Conservation (phyloP, 108 stramenopile genomes). For the Cylindrotheca closterium region DNA sequence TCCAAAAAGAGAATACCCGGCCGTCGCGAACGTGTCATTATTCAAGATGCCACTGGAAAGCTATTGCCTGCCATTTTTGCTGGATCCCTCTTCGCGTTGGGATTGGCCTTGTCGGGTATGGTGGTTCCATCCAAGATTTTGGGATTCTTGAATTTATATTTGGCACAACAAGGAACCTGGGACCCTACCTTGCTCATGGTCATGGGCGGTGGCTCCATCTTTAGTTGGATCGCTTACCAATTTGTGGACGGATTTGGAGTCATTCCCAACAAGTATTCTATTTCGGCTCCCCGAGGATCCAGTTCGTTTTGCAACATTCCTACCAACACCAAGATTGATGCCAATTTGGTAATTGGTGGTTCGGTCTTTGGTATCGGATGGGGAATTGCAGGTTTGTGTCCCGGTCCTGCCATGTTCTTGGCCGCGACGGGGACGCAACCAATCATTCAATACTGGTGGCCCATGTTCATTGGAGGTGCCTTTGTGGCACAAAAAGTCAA, state of each 20-base stretch:
- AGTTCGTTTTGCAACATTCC: slow-evolving; percentile 40
- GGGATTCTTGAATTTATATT: slow-evolving; percentile 63
- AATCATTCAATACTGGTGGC: slow-evolving; percentile 39
- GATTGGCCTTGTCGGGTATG: slow-evolving; percentile 72
- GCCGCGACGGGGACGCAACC: slow-evolving; percentile 30
- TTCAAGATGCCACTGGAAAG: background rate
- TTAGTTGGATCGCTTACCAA: slow-evolving; percentile 59
- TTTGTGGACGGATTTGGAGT: slow-evolving; percentile 46
- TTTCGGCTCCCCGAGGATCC: background rate
- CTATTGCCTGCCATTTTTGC: slow-evolving; percentile 1
- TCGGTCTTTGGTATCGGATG: slow-evolving; percentile 57
- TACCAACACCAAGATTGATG: slow-evolving; percentile 38
- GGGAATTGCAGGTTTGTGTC: slow-evolving; percentile 54
- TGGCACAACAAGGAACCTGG: slow-evolving; percentile 50
- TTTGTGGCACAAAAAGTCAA: slow-evolving; percentile 20
- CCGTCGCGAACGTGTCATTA: background rate
- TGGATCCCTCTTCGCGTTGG: slow-evolving; percentile 44
- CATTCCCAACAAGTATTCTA: background rate
- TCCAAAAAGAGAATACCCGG: background rate
- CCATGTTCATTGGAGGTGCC: slow-evolving; percentile 28
- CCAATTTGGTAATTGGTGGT: slow-evolving; percentile 40
- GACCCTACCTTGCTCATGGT: slow-evolving; percentile 79
- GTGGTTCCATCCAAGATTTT: slow-evolving; percentile 50
- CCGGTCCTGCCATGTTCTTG: slow-evolving; percentile 49
- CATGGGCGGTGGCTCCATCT: slow-evolving; percentile 70